Base-by-base conservation (phyloP, 2,329 filamentous ascomycete genomes). In the Colletotrichum liaoningense region DNA sequence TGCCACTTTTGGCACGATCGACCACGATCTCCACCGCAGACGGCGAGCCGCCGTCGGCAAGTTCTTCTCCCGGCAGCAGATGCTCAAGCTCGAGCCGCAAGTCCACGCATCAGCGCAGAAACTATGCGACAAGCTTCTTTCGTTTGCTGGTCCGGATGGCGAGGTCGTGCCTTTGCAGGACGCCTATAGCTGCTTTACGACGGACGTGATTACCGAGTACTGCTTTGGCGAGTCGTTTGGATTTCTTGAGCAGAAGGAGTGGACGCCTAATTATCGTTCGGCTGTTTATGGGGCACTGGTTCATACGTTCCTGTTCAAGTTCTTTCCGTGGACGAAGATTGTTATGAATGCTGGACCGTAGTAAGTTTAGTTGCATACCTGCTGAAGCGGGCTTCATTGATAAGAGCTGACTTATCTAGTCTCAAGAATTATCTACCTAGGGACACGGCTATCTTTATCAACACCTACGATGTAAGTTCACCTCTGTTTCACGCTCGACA, bases 181-280 rank as follows among this genome's bases (percentile, higher is more conserved):
- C 33, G 80, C 82, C 1, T 83, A 81, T 59, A 83, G 81, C 69
- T 83, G 82, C 69, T 83, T 83, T 62, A 83, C 82, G 0, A 78
- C 81, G 0, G 83, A 84, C 19, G 78, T 80, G 1, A 83, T 84
- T 24, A 79, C 79, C 5, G 75, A 79, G 12, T 84, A 83, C 57
- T 79, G 78, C 22, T 84, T 84, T 63, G 83, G 83, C 11, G 79
- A 83, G 38, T 71, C 76, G 0, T 78, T 83, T 7, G 82, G 82
- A 1, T 77, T 81, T 46, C 58, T 81, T 12, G 74, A 75, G 2
- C 79, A 82, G 65, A 75, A 81, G 2, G 78, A 75, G 0, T 84
- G 81, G 81, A 76, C 78, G 54, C 81, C 82, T 0, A 83, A 83
- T 67, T 81, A 81, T 63, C 56, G 69, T 7, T 28, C 49, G 1